Conservation (phyloP, 257 asterid genomes). For the Fraxinus pennsylvanica region DNA sequence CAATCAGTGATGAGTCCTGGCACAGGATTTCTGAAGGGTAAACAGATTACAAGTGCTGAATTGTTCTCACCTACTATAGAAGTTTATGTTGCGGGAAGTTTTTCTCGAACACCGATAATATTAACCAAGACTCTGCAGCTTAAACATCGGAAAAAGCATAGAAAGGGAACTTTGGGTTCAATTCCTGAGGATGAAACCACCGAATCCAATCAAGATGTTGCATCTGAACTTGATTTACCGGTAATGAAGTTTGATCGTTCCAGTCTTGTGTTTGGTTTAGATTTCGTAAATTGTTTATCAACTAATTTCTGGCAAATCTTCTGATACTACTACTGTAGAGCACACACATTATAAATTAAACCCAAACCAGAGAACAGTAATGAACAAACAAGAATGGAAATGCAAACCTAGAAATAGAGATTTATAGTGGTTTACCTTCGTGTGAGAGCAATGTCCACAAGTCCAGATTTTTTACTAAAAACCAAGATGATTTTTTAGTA, state of each 20-base stretch:
- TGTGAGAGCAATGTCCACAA: neutral
- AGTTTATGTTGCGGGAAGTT: constrained; percentile 86
- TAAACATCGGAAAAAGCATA: constrained; percentile 58
- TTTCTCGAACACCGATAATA: constrained; percentile 69
- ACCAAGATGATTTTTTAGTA: neutral
- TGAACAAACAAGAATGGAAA: neutral
- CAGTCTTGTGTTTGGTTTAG: neutral
- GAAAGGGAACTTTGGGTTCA: constrained; percentile 59
- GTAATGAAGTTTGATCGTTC: constrained; percentile 30
- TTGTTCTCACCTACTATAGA: constrained; percentile 61
- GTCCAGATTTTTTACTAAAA: neutral
- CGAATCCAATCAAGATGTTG: constrained; percentile 43
- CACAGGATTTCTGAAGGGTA: constrained; percentile 67
- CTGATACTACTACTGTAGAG: neutral
- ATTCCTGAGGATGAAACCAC: constrained; percentile 69
- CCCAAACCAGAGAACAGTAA: neutral
- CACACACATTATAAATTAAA: neutral
- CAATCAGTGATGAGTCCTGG: constrained; percentile 57
- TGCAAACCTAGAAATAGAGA: neutral
- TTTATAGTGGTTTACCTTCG: neutral
- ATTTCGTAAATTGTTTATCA: no score
- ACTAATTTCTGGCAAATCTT: neutral
- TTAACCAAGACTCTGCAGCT: constrained; percentile 73
- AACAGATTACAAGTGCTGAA: constrained; percentile 52
- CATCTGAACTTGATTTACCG: constrained; percentile 60